phyloP scores from a whole-genome alignment of 2,329 filamentous ascomycete species.

The Penicillium occitanis region DNA sequence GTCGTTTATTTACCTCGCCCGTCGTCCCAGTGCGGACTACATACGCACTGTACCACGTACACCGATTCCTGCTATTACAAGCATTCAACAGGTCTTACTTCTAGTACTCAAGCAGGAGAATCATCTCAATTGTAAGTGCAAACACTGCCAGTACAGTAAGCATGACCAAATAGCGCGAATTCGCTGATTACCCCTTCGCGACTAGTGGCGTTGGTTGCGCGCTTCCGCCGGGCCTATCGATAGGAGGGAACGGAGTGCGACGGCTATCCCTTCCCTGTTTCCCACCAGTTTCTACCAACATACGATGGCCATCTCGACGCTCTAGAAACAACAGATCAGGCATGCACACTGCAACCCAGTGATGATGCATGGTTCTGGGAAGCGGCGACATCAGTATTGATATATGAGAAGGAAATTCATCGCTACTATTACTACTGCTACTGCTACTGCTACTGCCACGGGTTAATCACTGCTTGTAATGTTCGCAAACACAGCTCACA shows the following conservation, averaged over 20 bases:
- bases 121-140: neutral
- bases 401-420: neutral
- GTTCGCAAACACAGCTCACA: slow-evolving; percentile 20
- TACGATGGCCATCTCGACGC: neutral
- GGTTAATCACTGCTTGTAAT: slow-evolving; percentile 15
- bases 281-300: slow-evolving; percentile 6
- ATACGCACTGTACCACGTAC: neutral
- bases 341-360: neutral
- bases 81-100: neutral
- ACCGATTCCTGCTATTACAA: neutral
- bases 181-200: slow-evolving; percentile 3
- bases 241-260: slow-evolving; percentile 9
- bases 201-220: slow-evolving; percentile 11
- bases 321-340: neutral
- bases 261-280: slow-evolving; percentile 1
- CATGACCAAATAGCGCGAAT: neutral
- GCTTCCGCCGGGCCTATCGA: slow-evolving; percentile 1
- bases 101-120: neutral
- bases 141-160: neutral
- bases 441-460: neutral
- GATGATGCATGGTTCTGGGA: slow-evolving; percentile 3
- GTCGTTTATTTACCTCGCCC: slow-evolving; percentile 5
- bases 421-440: neutral
- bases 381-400: slow-evolving; percentile 4
- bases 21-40: neutral